A percentile compares a stretch with the other conserved stretches of the same genome.
phyloP scores from a whole-genome alignment of 345 rosid genomes.

The Brassica nigra region DNA sequence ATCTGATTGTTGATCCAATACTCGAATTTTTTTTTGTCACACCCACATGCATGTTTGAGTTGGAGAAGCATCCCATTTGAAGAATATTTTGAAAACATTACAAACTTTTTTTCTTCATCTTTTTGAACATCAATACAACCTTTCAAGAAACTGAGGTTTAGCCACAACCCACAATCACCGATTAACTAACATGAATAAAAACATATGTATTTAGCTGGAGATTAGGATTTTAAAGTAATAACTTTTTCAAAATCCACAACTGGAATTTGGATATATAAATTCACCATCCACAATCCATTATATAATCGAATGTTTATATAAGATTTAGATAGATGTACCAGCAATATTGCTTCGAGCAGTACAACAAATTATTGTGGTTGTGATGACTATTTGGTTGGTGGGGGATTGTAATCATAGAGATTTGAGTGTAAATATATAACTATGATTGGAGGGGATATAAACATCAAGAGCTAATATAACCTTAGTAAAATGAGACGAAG shows the following conservation, averaged over 20 bases:
- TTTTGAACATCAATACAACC: not conserved
- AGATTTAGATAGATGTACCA: conserved; percentile 4
- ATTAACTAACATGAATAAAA: not conserved
- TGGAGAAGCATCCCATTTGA: not conserved
- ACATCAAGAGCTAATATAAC: conserved; percentile 15
- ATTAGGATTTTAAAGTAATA: not conserved
- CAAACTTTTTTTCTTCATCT: not conserved
- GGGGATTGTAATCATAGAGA: conserved; percentile 1
- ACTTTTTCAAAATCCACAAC: not conserved
- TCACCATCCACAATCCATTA: conserved; percentile 4
- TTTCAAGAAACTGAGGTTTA: conserved; percentile 5
- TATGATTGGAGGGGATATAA: conserved; percentile 24
- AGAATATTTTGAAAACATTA: not conserved
- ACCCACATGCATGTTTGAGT: not conserved
- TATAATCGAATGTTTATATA: not conserved
- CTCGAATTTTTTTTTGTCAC: not conserved
- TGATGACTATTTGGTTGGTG: conserved; percentile 26
- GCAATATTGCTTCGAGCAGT: not conserved
- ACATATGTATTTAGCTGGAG: not conserved
- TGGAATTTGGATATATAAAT: conserved; percentile 7
- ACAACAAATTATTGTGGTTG: conserved; percentile 8
- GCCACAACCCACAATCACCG: not conserved
- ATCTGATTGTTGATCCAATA: not conserved
- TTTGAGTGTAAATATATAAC: not conserved
- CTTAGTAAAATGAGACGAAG: conserved; percentile 24